Conservation (phyloP, 2,329 filamentous ascomycete genomes). For the Alternaria tenuissima region DNA sequence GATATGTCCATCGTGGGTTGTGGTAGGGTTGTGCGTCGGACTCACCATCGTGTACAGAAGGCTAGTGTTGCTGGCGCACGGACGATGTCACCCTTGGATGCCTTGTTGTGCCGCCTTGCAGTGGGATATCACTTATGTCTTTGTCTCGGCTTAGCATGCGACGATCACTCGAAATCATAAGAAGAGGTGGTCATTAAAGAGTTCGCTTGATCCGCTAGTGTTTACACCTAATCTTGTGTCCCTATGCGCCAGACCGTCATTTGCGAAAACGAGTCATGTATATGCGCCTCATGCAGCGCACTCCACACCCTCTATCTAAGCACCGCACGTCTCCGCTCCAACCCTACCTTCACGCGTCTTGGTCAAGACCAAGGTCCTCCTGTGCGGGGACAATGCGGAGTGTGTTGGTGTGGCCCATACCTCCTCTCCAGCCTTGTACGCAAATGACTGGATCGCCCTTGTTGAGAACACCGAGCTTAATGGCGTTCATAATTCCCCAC, state of each 20-base stretch:
- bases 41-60: conserved; percentile 19
- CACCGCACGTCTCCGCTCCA: conserved; percentile 12
- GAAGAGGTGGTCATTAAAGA: conserved; percentile 13
- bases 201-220: conserved; percentile 36
- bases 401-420: conserved; percentile 92
- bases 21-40: conserved; percentile 25
- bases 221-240: conserved; percentile 31
- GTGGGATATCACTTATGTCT: not conserved
- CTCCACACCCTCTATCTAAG: conserved; percentile 29
- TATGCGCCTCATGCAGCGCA: conserved; percentile 20
- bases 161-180: not conserved
- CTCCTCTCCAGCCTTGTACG: conserved; percentile 90
- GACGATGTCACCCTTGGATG: conserved; percentile 7
- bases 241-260: conserved; percentile 32
- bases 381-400: conserved; percentile 61
- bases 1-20: conserved; percentile 48
- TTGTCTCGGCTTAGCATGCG: not conserved
- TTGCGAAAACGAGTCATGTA: conserved; percentile 37
- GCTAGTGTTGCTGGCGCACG: conserved; percentile 19
- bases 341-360: conserved; percentile 50
- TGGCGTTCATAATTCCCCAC: conserved; percentile 90
- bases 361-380: conserved; percentile 60
- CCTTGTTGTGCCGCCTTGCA: conserved; percentile 5
- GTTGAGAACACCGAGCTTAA: conserved; percentile 79
- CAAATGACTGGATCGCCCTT: conserved; percentile 80